Base-by-base conservation (phyloP, 2,329 filamentous ascomycete species). In the Coniochaeta sp. region DNA sequence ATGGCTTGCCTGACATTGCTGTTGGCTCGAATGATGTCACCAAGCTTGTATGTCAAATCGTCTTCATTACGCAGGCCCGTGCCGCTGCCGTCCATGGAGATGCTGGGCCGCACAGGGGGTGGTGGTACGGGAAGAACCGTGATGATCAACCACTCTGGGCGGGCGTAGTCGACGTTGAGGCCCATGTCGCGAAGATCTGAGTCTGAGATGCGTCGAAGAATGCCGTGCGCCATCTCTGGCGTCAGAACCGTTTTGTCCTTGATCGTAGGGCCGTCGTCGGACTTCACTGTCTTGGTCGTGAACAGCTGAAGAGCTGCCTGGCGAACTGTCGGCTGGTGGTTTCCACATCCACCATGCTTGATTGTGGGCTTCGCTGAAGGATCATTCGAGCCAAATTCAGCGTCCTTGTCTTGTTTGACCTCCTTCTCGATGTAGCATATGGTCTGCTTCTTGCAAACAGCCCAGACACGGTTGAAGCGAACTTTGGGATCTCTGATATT, bases 31-130 rank as follows among this genome's bases (percentile, higher is more conserved):
- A 99, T 95, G 69, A 99, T 97, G 75, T 99, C 95, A 69, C 93
- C 93, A 34, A 99, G 81, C 78, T 99, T 99, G 84, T 97, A 99
- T 0, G 95, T 99, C 83, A 99, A 84, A 81, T 99, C 96, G 74
- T 99, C 95, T 77, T 99, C 95, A 72, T 95, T 95, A 64, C 95
- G 89, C 80, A 93, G 88, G 64, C 95, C 95, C 65, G 91, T 90
- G 58, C 91, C 90, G 50, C 91, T 96, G 58, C 95, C 93, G 70
- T 98, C 96, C 79, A 98, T 93, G 24, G 93, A 96, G 68, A 99
- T 96, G 81, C 92, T 97, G 5, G 95, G 95, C 59, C 95, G 89
- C 40, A 99, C 96, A 3, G 95, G 93, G 55, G 95, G 95, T 2
- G 95, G 95, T 1, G 95, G 95, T 0, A 99, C 96, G 5, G 95